phyloP scores from a whole-genome alignment of 768 basidiomycete genomes.

The Boletales sp. region DNA sequence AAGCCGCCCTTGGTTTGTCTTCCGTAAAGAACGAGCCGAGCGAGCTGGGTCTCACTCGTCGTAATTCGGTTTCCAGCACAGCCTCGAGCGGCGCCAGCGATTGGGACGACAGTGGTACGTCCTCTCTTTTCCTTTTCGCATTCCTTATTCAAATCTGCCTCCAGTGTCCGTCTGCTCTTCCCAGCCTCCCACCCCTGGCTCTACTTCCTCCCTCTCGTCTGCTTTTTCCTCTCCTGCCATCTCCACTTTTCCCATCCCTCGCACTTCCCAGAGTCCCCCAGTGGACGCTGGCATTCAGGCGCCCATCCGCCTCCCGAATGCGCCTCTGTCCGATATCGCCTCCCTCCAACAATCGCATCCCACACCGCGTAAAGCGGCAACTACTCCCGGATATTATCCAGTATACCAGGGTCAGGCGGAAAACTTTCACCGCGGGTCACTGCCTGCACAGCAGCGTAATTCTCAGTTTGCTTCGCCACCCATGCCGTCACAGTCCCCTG shows the following conservation, averaged over 20 bases:
- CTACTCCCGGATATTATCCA: slow-evolving; percentile 32
- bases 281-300: slow-evolving; percentile 43
- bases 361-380: slow-evolving; percentile 31
- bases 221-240: slow-evolving; percentile 65
- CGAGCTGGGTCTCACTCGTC: slow-evolving; percentile 49
- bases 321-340: slow-evolving; percentile 68
- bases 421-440: slow-evolving; percentile 28
- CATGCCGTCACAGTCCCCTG: slow-evolving; percentile 28
- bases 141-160: not conserved
- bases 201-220: slow-evolving; percentile 58
- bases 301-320: slow-evolving; percentile 67
- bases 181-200: slow-evolving; percentile 33
- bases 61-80: slow-evolving; percentile 61
- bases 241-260: slow-evolving; percentile 57
- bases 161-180: slow-evolving; percentile 32
- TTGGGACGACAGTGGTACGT: slow-evolving; percentile 78
- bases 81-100: slow-evolving; percentile 56
- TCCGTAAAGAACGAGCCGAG: slow-evolving; percentile 64
- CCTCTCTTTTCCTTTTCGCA: not conserved
- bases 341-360: slow-evolving; percentile 40
- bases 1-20: slow-evolving; percentile 25
- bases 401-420: slow-evolving; percentile 30
- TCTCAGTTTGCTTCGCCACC: slow-evolving; percentile 28
- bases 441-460: slow-evolving; percentile 26
- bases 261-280: slow-evolving; percentile 48